A percentile compares a stretch with the other conserved stretches of the same genome.
These are phyloP conservation scores for Fusarium virguliforme DNA, from an alignment of 2,329 filamentous ascomycete species.

Conservation along the genomic window DNA sequence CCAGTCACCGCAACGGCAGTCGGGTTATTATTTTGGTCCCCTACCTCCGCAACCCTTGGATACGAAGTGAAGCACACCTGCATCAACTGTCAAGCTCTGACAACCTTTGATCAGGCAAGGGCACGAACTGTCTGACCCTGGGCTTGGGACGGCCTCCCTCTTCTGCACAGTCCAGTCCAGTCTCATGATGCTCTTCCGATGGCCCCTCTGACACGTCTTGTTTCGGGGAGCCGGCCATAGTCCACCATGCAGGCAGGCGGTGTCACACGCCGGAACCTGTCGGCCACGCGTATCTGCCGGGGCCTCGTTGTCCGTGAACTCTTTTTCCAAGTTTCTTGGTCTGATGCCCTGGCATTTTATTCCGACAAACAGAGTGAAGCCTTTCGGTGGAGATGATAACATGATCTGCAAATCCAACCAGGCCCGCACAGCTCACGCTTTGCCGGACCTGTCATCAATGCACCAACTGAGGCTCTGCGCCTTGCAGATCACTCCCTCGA, in stretches of 20 bases:
- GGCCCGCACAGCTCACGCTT: not conserved
- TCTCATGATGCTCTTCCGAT: constrained; percentile 27
- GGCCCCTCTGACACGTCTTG: constrained; percentile 4
- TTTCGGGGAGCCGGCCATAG: constrained; percentile 23
- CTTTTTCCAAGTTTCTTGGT: constrained; percentile 29
- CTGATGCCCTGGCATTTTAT: constrained; percentile 4
- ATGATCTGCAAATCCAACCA: constrained; percentile 9
- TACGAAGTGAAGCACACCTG: not conserved
- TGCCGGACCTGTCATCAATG: constrained; percentile 17
- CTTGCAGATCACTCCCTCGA: constrained; percentile 41
- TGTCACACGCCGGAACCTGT: constrained; percentile 7
- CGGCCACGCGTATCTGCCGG: constrained; percentile 20
- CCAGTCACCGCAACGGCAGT: constrained; percentile 21
- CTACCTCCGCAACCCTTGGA: constrained; percentile 1
- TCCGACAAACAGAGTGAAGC: not conserved
- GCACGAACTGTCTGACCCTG: constrained; percentile 9
- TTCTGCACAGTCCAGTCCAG: not conserved
- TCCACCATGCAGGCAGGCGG: constrained; percentile 12
- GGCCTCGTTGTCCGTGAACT: not conserved
- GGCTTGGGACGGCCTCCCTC: not conserved
- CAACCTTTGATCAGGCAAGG: not conserved
- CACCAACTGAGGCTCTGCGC: constrained; percentile 36
- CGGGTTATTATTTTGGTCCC: constrained; percentile 14
- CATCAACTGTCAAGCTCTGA: constrained; percentile 10
- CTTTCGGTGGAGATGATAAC: constrained; percentile 5